A percentile compares a stretch with the other conserved stretches of the same genome.
Conservation (phyloP, 148 eudicot species). For the Nepenthes mirabilis region DNA sequence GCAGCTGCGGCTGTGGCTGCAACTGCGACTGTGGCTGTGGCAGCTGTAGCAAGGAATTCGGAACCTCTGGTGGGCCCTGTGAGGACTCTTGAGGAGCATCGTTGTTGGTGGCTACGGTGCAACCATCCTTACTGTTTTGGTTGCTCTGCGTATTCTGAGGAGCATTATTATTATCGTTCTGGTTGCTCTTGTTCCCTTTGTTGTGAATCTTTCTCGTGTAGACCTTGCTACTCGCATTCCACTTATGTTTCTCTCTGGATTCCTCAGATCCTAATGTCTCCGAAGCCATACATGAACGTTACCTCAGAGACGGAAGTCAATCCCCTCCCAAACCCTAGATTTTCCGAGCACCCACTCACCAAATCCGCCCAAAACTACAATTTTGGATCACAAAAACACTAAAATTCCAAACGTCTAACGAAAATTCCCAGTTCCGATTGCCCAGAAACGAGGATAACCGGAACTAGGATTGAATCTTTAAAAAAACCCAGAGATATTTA, state of each 20-base stretch:
- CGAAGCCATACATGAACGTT: slow-evolving; percentile 28
- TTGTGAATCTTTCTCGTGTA: slow-evolving; percentile 18
- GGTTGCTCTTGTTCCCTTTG: neutral
- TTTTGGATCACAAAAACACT: neutral
- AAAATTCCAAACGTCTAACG: neutral
- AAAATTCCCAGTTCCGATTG: too few relatives aligned
- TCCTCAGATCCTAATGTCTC: slow-evolving; percentile 26
- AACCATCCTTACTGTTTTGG: neutral
- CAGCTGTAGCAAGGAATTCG: slow-evolving; percentile 3
- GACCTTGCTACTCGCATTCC: slow-evolving; percentile 34
- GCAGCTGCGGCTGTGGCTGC: slow-evolving; percentile 6
- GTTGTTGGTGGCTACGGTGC: neutral
- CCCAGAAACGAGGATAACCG: too few relatives aligned
- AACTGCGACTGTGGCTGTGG: slow-evolving; percentile 8
- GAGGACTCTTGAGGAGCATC: neutral
- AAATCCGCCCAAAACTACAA: neutral
- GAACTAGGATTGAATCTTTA: too few relatives aligned
- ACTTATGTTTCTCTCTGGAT: slow-evolving; percentile 15
- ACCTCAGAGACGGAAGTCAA: slow-evolving; percentile 2
- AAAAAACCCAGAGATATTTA: too few relatives aligned
- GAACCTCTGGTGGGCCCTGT: neutral
- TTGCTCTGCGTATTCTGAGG: neutral
- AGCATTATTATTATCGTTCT: neutral
- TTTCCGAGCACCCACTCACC: slow-evolving; percentile 1
- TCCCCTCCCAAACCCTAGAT: slow-evolving; percentile 22